A percentile compares a stretch with the other conserved stretches of the same genome.
Conservation (phyloP, 179 eudicot species). For the Gypsophila paniculata region DNA sequence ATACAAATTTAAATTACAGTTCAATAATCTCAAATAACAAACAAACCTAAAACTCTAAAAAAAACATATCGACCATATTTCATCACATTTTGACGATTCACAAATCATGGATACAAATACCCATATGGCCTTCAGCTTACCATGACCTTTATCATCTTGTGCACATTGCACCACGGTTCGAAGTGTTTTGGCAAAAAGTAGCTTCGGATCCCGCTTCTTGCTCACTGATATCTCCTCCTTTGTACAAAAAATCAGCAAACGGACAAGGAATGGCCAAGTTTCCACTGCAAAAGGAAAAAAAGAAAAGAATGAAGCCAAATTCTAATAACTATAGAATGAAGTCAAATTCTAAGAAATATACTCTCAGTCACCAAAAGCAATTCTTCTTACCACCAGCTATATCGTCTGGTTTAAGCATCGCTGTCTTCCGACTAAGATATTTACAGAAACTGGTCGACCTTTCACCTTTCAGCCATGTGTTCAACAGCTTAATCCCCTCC, state of each 20-base stretch:
- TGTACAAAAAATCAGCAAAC: constrained; percentile 56
- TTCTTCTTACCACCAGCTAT: constrained; percentile 65
- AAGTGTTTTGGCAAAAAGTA: constrained; percentile 75
- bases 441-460: constrained; percentile 60
- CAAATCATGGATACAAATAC: background rate
- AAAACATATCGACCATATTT: background rate
- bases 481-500: constrained; percentile 89
- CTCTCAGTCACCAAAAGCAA: constrained; percentile 1
- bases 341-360: background rate
- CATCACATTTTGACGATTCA: constrained; percentile 3
- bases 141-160: constrained; percentile 46
- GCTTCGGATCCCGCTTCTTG: constrained; percentile 73
- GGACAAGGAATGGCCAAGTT: constrained; percentile 85
- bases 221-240: constrained; percentile 62
- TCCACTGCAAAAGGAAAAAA: constrained; percentile 53
- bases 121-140: constrained; percentile 16
- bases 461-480: constrained; percentile 89
- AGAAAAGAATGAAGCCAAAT: constrained; percentile 5
- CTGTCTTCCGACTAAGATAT: constrained; percentile 56
- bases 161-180: constrained; percentile 72
- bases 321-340: background rate
- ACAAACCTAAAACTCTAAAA: background rate
- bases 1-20: background rate
- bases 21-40: background rate
- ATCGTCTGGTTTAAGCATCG: constrained; percentile 54